Evolutionary conservation across 805 yeast species (phyloP).

Genomic region (Saturnispora quitensis): DNA sequence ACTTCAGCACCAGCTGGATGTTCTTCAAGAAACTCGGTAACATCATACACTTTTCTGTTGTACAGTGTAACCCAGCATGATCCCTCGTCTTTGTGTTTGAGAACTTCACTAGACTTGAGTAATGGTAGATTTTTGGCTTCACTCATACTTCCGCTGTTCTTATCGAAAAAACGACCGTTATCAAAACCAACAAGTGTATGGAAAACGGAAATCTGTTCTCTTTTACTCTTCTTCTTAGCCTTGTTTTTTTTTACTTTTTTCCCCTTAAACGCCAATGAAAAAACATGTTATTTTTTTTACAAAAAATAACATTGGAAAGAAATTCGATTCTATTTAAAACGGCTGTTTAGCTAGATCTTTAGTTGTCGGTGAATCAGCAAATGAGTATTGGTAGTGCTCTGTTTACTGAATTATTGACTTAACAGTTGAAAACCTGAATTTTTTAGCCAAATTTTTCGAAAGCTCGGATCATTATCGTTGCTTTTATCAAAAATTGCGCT

Average conservation of each 20-base stretch:
- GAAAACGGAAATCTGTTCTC: background rate
- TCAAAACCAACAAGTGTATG: background rate
- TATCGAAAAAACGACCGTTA: background rate
- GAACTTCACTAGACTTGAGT: slow-evolving; percentile 44
- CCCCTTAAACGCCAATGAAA: background rate
- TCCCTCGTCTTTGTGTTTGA: slow-evolving; percentile 38
- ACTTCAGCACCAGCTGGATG: slow-evolving; percentile 64
- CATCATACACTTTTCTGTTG: slow-evolving; percentile 75
- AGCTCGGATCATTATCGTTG: background rate
- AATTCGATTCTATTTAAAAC: background rate
- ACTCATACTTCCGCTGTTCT: background rate
- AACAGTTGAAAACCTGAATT: background rate
- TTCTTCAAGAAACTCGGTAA: slow-evolving; percentile 60
- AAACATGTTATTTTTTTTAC: background rate
- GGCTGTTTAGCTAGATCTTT: background rate
- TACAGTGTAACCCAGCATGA: slow-evolving; percentile 79
- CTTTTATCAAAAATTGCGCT: background rate
- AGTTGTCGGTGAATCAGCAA: background rate
- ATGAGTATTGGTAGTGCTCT: too few species aligned
- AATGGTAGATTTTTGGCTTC: slow-evolving; percentile 40
- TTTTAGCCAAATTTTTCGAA: background rate
- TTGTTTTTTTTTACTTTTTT: background rate
- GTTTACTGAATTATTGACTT: too few species aligned
- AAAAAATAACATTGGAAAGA: background rate
- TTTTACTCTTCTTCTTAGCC: background rate